Conservation (phyloP, 768 basidiomycete species). For the Dictyophora rubrovolvata region DNA sequence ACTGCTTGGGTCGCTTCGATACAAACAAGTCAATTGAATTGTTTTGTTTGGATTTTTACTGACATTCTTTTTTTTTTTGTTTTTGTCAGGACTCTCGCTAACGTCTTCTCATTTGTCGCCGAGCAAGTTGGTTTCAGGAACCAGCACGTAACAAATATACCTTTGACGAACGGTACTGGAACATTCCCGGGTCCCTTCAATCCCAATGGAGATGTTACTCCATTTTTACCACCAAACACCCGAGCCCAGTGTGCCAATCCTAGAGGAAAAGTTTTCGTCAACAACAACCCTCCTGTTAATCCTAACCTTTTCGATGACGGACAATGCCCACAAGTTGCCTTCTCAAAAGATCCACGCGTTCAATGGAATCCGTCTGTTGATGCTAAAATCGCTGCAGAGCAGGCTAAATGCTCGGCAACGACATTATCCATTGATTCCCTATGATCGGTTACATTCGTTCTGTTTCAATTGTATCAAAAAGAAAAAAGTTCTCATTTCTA, state of each 20-base stretch:
- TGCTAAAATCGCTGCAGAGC: background rate
- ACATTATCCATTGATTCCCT: background rate
- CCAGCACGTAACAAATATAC: conserved; percentile 17
- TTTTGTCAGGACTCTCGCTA: conserved; percentile 23
- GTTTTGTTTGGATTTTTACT: background rate
- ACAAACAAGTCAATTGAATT: conserved; percentile 31
- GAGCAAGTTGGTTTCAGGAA: conserved; percentile 35
- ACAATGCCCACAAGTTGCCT: background rate
- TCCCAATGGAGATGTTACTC: background rate
- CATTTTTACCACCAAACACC: background rate
- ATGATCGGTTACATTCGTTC: background rate
- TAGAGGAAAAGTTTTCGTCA: background rate
- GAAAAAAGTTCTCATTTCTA: too few species aligned
- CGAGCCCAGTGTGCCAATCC: background rate
- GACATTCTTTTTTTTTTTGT: background rate
- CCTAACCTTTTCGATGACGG: background rate
- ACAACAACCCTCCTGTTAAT: background rate
- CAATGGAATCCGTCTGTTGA: background rate
- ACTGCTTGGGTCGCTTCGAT: conserved; percentile 48
- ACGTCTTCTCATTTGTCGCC: conserved; percentile 46
- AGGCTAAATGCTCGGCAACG: background rate
- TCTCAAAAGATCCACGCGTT: background rate
- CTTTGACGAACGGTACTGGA: background rate
- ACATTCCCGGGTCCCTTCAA: background rate
- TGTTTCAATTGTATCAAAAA: too few species aligned